Percentiles rank a stretch among this genome's conserved stretches.
Evolutionary conservation across 2,329 filamentous ascomycete species (phyloP).

Genomic region (Talaromyces sp.): DNA sequence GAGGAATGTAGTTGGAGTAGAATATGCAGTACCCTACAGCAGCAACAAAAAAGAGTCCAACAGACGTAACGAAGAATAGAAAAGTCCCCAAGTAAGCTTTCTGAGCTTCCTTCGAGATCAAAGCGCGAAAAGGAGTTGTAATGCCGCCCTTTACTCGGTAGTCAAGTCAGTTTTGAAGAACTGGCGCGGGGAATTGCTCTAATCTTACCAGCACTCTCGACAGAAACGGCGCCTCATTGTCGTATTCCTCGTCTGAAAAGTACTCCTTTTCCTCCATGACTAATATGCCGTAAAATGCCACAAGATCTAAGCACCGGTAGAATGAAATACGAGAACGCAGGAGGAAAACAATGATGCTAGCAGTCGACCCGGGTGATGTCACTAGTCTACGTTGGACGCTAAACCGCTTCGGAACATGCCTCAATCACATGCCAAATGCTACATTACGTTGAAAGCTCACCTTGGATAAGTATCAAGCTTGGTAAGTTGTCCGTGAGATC

Average conservation of each 20-base stretch:
- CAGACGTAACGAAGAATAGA: conserved; percentile 50
- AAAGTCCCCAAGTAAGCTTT: conserved; percentile 60
- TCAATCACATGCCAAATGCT: not conserved
- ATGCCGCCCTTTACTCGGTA: conserved; percentile 44
- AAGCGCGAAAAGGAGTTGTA: conserved; percentile 50
- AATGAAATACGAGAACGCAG: not conserved
- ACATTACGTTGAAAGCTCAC: not conserved
- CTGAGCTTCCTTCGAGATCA: conserved; percentile 58
- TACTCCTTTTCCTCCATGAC: conserved; percentile 7
- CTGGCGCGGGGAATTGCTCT: not conserved
- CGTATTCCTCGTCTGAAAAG: conserved; percentile 8
- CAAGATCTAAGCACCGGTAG: not conserved
- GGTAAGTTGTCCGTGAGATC: too few species aligned
- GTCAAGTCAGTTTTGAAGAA: conserved; percentile 2
- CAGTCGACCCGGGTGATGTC: not conserved
- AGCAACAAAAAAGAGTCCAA: conserved; percentile 55
- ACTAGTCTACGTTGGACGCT: not conserved
- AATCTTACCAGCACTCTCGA: conserved; percentile 5
- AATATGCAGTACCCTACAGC: conserved; percentile 61
- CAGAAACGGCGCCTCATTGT: not conserved
- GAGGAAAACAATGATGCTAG: not conserved
- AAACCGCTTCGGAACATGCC: not conserved
- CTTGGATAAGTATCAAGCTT: not conserved
- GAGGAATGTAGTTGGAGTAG: conserved; percentile 65
- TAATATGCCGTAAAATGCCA: not conserved